These are phyloP conservation scores for Elongisporangium undulatum DNA, from an alignment of 352 stramenopile species.

Conservation along the genomic window DNA sequence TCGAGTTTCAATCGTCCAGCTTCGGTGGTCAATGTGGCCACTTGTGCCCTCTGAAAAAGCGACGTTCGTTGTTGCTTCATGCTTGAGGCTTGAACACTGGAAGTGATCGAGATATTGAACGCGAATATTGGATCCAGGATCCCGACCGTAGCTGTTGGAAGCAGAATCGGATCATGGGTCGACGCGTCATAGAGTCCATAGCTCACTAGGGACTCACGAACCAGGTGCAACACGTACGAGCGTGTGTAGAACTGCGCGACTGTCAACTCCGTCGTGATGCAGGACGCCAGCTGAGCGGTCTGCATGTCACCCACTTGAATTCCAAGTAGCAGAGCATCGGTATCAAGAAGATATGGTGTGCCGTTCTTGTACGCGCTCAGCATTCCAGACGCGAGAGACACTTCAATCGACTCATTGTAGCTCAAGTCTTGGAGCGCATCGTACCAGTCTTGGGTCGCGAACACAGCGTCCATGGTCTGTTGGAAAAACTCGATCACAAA, in stretches of 20 bases:
- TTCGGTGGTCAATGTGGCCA: conserved; percentile 14
- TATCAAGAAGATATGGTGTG: conserved; percentile 18
- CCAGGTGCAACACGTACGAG: conserved; percentile 22
- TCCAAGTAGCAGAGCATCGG: conserved; percentile 31
- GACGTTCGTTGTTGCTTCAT: neutral
- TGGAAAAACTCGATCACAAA: conserved; percentile 42
- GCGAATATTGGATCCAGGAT: conserved; percentile 23
- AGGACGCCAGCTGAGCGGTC: conserved; percentile 24
- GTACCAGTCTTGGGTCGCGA: conserved; percentile 26
- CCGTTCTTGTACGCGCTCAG: conserved; percentile 19
- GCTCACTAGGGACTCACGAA: conserved; percentile 15
- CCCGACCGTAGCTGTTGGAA: conserved; percentile 11
- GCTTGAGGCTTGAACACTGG: conserved; percentile 9
- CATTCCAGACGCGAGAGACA: conserved; percentile 12
- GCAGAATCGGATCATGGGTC: conserved; percentile 2
- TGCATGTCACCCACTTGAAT: conserved; percentile 25
- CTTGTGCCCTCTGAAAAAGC: conserved; percentile 18
- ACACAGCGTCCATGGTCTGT: conserved; percentile 23
- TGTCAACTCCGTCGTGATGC: conserved; percentile 30
- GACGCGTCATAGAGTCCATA: conserved; percentile 9
- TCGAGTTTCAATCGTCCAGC: conserved; percentile 30
- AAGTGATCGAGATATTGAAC: conserved; percentile 23
- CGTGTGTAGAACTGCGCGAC: conserved; percentile 36
- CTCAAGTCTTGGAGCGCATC: conserved; percentile 22
- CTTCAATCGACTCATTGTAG: conserved; percentile 17